Conservation (phyloP, 345 rosid genomes). For the Laguncularia racemosa region DNA sequence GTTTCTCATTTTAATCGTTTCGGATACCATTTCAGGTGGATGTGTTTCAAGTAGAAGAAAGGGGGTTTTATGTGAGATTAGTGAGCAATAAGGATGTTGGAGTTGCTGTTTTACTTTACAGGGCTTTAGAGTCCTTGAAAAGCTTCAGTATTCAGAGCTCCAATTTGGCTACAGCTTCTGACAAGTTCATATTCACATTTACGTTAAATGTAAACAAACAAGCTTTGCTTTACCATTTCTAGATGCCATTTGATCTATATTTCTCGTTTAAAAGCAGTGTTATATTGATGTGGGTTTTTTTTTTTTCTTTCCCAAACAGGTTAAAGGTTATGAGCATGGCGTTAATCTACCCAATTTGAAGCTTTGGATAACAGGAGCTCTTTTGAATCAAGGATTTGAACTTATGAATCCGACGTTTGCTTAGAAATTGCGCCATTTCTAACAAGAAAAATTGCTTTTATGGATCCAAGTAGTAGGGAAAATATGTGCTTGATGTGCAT, state of each 20-base stretch:
- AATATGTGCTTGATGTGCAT: no score
- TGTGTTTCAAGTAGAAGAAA: slow-evolving; percentile 66
- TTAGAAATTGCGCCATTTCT: no score
- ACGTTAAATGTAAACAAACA: slow-evolving; percentile 39
- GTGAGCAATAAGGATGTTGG: slow-evolving; percentile 51
- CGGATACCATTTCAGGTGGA: slow-evolving; percentile 54
- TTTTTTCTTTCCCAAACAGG: slow-evolving; percentile 22
- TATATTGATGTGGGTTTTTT: neutral
- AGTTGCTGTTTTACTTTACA: slow-evolving; percentile 59
- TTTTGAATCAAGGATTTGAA: slow-evolving; percentile 79
- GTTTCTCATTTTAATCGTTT: no score
- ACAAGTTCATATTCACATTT: slow-evolving; percentile 47
- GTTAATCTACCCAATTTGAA: slow-evolving; percentile 55
- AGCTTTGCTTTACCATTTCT: neutral
- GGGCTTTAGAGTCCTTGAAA: slow-evolving; percentile 66
- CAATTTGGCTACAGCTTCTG: slow-evolving; percentile 46
- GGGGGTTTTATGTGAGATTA: slow-evolving; percentile 55
- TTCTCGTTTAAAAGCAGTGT: neutral
- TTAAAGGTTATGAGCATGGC: slow-evolving; percentile 33
- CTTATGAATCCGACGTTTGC: neutral
- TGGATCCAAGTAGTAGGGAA: no score
- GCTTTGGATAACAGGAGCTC: slow-evolving; percentile 66
- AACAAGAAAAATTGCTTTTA: no score
- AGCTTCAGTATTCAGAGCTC: slow-evolving; percentile 62
- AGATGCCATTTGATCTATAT: no score